Base-by-base conservation (phyloP, 192 early-diverging fungal species). In the Coemansia sp. region DNA sequence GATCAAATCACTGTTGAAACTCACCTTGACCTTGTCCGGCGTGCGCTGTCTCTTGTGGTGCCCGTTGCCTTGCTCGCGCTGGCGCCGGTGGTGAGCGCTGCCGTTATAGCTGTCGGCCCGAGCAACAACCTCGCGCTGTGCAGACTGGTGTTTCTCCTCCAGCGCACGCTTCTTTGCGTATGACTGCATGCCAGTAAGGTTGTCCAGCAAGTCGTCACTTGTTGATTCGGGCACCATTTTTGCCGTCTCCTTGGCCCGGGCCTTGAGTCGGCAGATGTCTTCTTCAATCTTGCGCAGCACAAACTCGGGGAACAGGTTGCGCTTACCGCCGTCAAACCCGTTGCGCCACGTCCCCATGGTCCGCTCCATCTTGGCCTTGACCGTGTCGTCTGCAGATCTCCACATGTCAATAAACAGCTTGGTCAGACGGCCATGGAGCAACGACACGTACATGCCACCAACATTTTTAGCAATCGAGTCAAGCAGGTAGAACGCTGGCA, bases 391-490 rank as follows among this genome's bases (percentile, higher is more conserved):
- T 5, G 93, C 90, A 3, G 83, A 74, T 19, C 85, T 75, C 72
- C 89, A 98, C 29, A 94, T 86, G 53, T 86, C 85, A 32, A 89
- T 61, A 64, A 95, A 98, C 5, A 87, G 75, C 41, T 63, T 79
- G n/a, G 83, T 86, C 59, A 98, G 84, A 38, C 90, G 87, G 10
- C 84, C 75, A 29, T 84, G 75, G 81, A 98, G 93, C 19, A 89
- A 71, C 15, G 72, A 66, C 3, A 90, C 60, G 78, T 94, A 98
- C 21, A 79, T 79, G 12, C 83, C 86, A 21, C 95, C 93, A 43
- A 95, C 90, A 74, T 96, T 95, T 75, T 98, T 98, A 69, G 88
- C 87, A 19, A 98, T 98, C 15, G 96, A 98, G 80, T 98, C 96
- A 27, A 98, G 84, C 39, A 98, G 80, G 73, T 95, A 98, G 15